These are phyloP conservation scores for Trichoderma lentiforme DNA, from an alignment of 2,329 filamentous ascomycete species.

Conservation along the genomic window DNA sequence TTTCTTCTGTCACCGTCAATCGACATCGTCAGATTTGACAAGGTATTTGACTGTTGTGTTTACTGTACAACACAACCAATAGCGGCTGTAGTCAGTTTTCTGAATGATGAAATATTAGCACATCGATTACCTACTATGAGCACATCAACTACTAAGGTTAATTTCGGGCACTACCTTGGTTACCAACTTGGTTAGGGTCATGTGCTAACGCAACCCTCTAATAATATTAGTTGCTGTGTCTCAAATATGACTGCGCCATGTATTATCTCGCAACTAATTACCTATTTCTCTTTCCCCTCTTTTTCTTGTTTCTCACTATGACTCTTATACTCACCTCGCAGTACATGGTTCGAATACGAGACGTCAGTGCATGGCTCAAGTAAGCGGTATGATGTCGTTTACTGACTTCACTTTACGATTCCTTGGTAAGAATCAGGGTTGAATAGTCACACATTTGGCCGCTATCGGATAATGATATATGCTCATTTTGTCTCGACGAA, in stretches of 20 bases:
- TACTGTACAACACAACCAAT: not conserved
- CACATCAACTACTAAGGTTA: not conserved
- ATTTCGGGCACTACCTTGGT: not conserved
- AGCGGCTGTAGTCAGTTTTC: not conserved
- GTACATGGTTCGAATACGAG: not conserved
- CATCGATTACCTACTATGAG: not conserved
- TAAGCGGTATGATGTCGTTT: not conserved
- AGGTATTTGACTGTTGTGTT: not conserved
- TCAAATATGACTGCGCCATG: not conserved
- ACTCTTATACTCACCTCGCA: not conserved
- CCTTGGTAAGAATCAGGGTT: not conserved
- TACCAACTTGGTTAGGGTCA: not conserved
- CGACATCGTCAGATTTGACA: not conserved
- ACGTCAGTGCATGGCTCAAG: fast-evolving
- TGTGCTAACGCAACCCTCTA: not conserved
- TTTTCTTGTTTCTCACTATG: not conserved
- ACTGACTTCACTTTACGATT: not conserved
- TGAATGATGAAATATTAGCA: not conserved
- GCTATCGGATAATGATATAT: not conserved
- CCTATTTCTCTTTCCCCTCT: not conserved
- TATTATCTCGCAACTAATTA: not conserved
- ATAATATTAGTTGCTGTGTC: not conserved
- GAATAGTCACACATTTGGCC: not conserved
- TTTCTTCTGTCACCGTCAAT: not conserved
- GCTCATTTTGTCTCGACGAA: not conserved